Evolutionary conservation across 139 green algal genomes (phyloP).

Genomic region (Picochlorum sp.): DNA sequence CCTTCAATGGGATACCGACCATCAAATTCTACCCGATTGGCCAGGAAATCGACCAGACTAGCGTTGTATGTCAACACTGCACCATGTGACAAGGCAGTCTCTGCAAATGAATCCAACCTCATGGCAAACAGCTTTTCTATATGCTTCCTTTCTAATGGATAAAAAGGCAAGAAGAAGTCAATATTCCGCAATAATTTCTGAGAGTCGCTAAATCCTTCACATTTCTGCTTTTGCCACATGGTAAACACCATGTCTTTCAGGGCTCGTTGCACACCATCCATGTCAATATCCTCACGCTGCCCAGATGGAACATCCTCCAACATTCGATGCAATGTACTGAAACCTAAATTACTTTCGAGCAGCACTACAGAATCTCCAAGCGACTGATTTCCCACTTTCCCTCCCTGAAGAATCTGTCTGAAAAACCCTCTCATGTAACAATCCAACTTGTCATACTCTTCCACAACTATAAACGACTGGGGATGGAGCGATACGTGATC

Average conservation of each 20-base stretch:
- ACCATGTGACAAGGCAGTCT: conserved; percentile 1
- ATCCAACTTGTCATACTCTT: conserved; percentile 96
- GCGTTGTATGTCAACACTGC: conserved; percentile 32
- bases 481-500: conserved; percentile 40
- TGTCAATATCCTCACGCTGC: conserved; percentile 20
- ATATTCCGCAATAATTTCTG: conserved; percentile 56
- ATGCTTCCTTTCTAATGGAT: conserved; percentile 53
- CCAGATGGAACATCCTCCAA: conserved; percentile 15
- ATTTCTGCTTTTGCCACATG: conserved; percentile 44
- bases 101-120: conserved; percentile 20
- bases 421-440: conserved; percentile 63
- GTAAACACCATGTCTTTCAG: conserved; percentile 69
- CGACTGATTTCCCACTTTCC: conserved; percentile 44
- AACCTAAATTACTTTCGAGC: conserved; percentile 82
- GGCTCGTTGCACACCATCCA: conserved; percentile 40
- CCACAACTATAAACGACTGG: conserved; percentile 79
- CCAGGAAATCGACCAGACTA: conserved; percentile 48
- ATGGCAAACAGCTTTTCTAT: conserved; percentile 41
- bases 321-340: conserved; percentile 60
- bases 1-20: conserved; percentile 60
- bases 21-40: conserved; percentile 53
- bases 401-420: conserved; percentile 63
- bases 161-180: conserved; percentile 71
- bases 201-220: conserved; percentile 60
- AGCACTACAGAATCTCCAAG: conserved; percentile 65